These are phyloP conservation scores for Forsythia viridissima DNA, from an alignment of 257 asterid genomes.

Conservation along the genomic window DNA sequence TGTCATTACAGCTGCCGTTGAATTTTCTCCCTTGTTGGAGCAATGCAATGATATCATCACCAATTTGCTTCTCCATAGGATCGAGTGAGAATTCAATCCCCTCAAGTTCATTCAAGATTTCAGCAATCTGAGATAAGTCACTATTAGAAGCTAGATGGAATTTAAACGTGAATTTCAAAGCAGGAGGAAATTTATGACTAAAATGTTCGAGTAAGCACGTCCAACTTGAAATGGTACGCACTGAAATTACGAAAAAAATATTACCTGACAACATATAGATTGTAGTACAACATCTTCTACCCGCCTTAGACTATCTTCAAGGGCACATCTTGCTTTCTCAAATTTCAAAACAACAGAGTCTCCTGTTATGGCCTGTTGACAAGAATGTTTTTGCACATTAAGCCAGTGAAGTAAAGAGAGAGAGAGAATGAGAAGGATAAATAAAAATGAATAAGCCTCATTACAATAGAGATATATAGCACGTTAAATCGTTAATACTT, in stretches of 20 bases:
- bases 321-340: constrained; percentile 91
- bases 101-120: constrained; percentile 60
- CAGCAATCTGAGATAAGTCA: constrained; percentile 63
- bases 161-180: neutral
- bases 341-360: constrained; percentile 87
- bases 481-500: neutral
- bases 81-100: constrained; percentile 78
- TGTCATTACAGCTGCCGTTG: constrained; percentile 57
- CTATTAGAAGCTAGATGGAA: constrained; percentile 29
- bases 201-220: neutral
- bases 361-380: constrained; percentile 91
- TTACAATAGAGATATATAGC: neutral
- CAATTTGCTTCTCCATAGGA: constrained; percentile 82
- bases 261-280: constrained; percentile 85
- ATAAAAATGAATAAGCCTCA: neutral
- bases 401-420: neutral
- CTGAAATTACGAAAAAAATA: neutral
- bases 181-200: neutral
- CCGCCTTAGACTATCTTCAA: constrained; percentile 79
- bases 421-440: neutral
- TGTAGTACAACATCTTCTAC: constrained; percentile 96
- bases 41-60: constrained; percentile 78
- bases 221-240: neutral
- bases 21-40: constrained; percentile 95
- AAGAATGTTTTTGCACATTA: constrained; percentile 5